These are phyloP conservation scores for Salvia hispanica DNA, from an alignment of 257 asterid species.

Conservation along the genomic window DNA sequence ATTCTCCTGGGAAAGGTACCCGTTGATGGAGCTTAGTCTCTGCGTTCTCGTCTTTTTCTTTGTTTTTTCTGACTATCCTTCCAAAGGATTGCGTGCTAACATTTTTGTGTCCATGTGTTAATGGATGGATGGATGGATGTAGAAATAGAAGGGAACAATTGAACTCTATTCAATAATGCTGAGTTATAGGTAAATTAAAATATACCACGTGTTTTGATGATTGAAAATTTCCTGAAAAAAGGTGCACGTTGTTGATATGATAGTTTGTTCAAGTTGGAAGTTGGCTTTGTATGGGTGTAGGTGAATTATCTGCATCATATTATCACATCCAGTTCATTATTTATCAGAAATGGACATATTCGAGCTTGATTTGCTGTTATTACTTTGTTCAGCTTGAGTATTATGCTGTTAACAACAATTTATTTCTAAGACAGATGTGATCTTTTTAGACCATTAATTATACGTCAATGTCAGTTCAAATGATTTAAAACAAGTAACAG, in stretches of 20 bases:
- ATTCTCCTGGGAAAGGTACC: conserved; percentile 56
- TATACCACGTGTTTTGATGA: neutral
- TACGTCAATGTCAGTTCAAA: neutral
- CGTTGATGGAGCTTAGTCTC: conserved; percentile 15
- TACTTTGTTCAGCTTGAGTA: neutral
- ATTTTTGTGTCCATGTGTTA: neutral
- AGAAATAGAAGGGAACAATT: neutral
- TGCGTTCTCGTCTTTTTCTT: neutral
- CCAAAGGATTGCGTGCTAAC: neutral
- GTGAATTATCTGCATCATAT: neutral
- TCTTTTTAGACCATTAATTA: neutral
- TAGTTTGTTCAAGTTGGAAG: conserved; percentile 1
- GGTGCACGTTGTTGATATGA: neutral
- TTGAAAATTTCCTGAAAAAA: neutral
- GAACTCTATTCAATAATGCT: conserved; percentile 4
- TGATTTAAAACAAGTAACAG: neutral
- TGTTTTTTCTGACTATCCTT: neutral
- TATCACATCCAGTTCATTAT: conserved; percentile 8
- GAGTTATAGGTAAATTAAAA: neutral
- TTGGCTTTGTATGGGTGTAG: neutral
- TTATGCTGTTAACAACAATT: neutral
- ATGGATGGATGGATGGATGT: conserved; percentile 10
- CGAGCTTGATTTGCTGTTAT: neutral
- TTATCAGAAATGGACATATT: neutral
- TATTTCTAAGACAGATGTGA: neutral